Evolutionary conservation across 2,329 filamentous ascomycete genomes (phyloP).

Genomic region (Colletotrichum musicola): DNA sequence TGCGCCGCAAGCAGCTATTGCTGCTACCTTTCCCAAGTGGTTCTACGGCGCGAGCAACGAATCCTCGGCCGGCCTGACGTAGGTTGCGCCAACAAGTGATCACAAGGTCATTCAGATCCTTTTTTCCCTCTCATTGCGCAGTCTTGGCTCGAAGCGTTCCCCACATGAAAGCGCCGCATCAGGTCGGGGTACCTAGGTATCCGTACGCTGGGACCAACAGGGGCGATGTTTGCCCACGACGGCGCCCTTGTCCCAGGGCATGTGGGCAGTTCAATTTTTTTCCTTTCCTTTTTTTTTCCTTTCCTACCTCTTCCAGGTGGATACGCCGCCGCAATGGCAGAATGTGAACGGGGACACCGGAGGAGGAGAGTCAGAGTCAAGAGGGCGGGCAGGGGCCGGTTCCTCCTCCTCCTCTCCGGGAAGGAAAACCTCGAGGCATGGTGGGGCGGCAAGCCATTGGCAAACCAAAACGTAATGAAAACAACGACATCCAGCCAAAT

Average conservation of each 20-base stretch:
- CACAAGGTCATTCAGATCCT: constrained; percentile 38
- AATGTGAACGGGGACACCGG: background rate
- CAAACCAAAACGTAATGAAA: constrained; percentile 42
- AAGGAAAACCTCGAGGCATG: background rate
- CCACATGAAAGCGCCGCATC: background rate
- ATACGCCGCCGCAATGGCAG: constrained; percentile 11
- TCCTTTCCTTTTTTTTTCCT: background rate
- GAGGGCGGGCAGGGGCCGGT: background rate
- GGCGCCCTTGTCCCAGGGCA: constrained; percentile 1
- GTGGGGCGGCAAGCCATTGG: constrained; percentile 22
- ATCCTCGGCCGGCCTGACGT: constrained; percentile 34
- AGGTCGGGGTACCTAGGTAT: too few relatives aligned
- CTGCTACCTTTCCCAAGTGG: constrained; percentile 26
- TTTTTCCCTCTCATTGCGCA: constrained; percentile 16
- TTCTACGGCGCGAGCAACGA: constrained; percentile 25
- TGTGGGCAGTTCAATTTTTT: constrained; percentile 16
- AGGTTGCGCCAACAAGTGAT: constrained; percentile 36
- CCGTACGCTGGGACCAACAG: too few relatives aligned
- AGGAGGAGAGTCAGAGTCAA: constrained; percentile 6
- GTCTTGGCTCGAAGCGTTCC: background rate
- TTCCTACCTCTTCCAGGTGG: constrained; percentile 1
- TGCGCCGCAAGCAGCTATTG: constrained; percentile 37
- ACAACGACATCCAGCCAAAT: constrained; percentile 36
- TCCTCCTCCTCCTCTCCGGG: constrained; percentile 2
- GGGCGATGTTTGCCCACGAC: too few relatives aligned